Evolutionary conservation across 2,329 filamentous ascomycete species (phyloP).

Genomic region (Aspergillus niger): DNA sequence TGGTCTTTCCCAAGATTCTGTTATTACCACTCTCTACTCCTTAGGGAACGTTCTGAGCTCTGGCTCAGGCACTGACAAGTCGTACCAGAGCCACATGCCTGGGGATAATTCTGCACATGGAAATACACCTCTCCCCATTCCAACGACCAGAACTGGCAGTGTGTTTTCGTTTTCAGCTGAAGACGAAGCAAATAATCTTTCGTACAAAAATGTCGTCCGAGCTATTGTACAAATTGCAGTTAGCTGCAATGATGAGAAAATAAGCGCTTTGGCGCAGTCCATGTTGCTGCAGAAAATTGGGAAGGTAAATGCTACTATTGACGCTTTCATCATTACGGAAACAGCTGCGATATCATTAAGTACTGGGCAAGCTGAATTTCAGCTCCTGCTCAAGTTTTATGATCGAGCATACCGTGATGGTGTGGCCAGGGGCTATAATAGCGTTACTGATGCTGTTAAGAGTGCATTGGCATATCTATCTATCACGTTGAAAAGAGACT

Average conservation of each 20-base stretch:
- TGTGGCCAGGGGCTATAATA: constrained; percentile 66
- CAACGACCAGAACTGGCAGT: constrained; percentile 37
- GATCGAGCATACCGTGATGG: constrained; percentile 73
- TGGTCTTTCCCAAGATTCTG: constrained; percentile 82
- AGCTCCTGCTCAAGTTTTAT: constrained; percentile 81
- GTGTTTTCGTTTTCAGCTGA: constrained; percentile 72
- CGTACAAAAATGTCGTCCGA: constrained; percentile 88
- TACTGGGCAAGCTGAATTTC: constrained; percentile 80
- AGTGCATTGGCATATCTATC: constrained; percentile 81
- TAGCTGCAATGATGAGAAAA: constrained; percentile 82
- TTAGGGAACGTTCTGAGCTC: constrained; percentile 93
- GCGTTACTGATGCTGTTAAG: constrained; percentile 73
- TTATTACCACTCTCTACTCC: constrained; percentile 94
- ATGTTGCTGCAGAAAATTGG: constrained; percentile 96
- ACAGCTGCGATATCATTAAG: constrained; percentile 75
- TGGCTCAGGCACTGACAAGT: constrained; percentile 56
- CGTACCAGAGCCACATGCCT: constrained; percentile 34
- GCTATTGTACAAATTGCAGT: constrained; percentile 89
- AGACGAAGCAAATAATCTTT: constrained; percentile 75
- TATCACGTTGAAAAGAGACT: constrained; percentile 64
- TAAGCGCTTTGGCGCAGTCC: constrained; percentile 86
- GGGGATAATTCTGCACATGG: constrained; percentile 48
- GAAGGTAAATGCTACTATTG: constrained; percentile 76
- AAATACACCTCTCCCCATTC: constrained; percentile 48
- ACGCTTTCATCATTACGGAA: constrained; percentile 82